phyloP scores from a whole-genome alignment of 2,329 filamentous ascomycete species.

The Plenodomus lindquistii region DNA sequence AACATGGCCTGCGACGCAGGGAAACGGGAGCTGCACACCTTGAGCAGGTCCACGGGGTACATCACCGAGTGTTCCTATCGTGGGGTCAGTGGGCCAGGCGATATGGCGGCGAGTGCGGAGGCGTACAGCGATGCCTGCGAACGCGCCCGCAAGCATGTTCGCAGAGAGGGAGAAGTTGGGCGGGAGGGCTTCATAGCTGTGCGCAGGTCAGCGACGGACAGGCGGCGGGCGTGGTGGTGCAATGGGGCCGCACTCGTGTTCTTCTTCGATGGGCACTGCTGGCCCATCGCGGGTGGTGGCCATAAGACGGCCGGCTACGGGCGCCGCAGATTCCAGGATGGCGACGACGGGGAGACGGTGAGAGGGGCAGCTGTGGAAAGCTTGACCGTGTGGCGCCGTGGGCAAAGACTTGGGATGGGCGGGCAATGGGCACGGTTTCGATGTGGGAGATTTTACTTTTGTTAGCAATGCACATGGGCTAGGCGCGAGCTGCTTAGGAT shows the following conservation, averaged over 20 bases:
- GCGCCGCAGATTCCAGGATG: constrained; percentile 43
- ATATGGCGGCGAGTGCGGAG: constrained; percentile 13
- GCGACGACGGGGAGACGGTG: constrained; percentile 20
- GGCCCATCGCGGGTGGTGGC: constrained; percentile 47
- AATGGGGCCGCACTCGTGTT: constrained; percentile 45
- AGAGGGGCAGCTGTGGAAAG: constrained; percentile 3
- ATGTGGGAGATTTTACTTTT: constrained; percentile 31
- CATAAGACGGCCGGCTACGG: constrained; percentile 44
- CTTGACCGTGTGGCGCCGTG: constrained; percentile 9
- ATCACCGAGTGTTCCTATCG: constrained; percentile 93
- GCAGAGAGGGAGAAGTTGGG: constrained; percentile 91
- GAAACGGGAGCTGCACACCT: constrained; percentile 62
- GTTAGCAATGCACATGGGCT: constrained; percentile 29
- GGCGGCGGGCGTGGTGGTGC: constrained; percentile 3
- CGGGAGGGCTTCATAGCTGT: constrained; percentile 86
- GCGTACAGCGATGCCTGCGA: constrained; percentile 90
- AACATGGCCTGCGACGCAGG: not conserved
- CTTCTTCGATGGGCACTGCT: constrained; percentile 42
- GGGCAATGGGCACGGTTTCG: constrained; percentile 6
- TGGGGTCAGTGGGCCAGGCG: constrained; percentile 25
- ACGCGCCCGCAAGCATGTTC: constrained; percentile 95
- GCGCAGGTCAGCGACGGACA: constrained; percentile 25
- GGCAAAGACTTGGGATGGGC: constrained; percentile 15
- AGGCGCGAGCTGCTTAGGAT: constrained; percentile 19
- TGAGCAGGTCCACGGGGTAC: constrained; percentile 98